These are phyloP conservation scores for Porcisia deanei DNA, from an alignment of 208 protist species.

Conservation along the genomic window DNA sequence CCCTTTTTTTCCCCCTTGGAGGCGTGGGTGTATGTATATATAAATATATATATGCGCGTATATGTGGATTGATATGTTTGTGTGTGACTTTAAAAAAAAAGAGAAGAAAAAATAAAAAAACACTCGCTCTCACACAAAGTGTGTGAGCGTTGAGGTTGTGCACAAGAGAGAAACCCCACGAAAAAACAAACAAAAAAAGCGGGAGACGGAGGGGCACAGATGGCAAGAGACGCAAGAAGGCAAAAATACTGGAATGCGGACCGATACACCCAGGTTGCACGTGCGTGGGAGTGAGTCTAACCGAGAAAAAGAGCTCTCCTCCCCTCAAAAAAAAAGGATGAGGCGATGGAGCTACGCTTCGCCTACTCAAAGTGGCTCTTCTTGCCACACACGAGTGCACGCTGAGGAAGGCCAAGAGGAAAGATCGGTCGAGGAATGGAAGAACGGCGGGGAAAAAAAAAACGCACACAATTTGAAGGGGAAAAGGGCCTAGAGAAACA, in stretches of 20 bases:
- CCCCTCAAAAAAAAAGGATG: neutral
- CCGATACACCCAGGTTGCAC: no score
- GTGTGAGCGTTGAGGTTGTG: neutral
- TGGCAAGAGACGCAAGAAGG: neutral
- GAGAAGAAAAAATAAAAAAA: neutral
- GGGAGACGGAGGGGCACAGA: neutral
- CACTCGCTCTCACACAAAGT: neutral
- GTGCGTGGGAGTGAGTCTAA: neutral
- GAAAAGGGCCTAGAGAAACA: neutral
- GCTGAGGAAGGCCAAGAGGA: neutral
- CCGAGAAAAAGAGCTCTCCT: neutral
- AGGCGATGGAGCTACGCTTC: neutral
- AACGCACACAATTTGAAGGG: neutral
- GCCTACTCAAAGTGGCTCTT: neutral
- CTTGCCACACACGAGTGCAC: neutral
- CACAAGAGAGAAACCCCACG: neutral
- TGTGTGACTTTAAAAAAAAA: no score
- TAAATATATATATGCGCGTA: neutral
- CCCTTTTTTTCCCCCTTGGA: neutral
- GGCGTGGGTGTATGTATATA: neutral
- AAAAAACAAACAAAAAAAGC: conserved; percentile 3
- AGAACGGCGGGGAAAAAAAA: neutral
- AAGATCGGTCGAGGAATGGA: neutral
- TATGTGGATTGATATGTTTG: neutral
- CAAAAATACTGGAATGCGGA: neutral